Conservation (phyloP, 108 stramenopile species). For the Cyclotella baltica region DNA sequence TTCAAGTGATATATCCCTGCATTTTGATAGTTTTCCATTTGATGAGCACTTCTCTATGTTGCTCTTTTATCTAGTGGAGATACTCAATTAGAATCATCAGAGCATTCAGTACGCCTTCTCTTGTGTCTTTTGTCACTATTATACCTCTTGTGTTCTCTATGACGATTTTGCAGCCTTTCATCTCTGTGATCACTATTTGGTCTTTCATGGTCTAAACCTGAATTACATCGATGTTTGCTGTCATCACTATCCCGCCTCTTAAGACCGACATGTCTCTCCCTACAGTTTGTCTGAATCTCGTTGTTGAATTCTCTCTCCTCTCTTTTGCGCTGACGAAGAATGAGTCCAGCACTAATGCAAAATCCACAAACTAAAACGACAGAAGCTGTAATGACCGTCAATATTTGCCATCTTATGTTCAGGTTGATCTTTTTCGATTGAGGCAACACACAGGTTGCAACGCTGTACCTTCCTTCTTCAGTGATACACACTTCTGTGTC, state of each 20-base stretch:
- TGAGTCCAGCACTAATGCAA: neutral
- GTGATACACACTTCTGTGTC: neutral
- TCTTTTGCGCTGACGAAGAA: neutral
- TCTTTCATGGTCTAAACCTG: neutral
- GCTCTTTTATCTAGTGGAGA: too few species aligned
- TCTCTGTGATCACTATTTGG: neutral
- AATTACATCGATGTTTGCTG: neutral
- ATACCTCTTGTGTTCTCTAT: neutral
- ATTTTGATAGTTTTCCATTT: too few species aligned
- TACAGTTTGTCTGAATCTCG: neutral
- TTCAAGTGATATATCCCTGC: too few species aligned
- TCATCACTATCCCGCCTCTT: neutral
- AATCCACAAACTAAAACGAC: conserved; percentile 1
- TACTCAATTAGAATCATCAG: neutral
- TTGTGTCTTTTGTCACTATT: neutral
- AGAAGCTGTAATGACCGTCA: neutral
- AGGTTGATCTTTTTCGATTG: neutral
- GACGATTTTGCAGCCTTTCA: neutral
- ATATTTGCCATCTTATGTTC: neutral
- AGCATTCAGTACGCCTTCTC: neutral
- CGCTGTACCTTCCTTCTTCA: conserved; percentile 5
- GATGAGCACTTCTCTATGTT: too few species aligned
- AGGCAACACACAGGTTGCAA: neutral
- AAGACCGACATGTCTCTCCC: neutral
- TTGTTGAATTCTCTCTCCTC: neutral